Evolutionary conservation across 192 early-diverging fungal species (phyloP).

Genomic region (Umbelopsis sp.): DNA sequence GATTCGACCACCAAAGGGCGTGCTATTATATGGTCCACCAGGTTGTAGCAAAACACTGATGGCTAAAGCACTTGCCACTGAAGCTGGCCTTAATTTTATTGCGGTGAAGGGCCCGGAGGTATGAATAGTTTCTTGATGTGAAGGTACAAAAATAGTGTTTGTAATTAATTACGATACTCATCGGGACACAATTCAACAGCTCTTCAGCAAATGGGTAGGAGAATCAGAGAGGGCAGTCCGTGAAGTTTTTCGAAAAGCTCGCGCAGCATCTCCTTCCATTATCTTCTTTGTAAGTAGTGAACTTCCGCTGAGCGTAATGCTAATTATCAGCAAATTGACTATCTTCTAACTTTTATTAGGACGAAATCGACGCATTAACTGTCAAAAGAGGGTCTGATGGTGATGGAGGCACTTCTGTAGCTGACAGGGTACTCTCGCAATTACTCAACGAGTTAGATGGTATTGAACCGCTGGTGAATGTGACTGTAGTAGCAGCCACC

Average conservation of each 20-base stretch:
- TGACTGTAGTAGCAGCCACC: conserved; percentile 96
- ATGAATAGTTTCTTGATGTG: not conserved
- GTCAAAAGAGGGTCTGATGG: conserved; percentile 70
- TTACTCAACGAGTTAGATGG: conserved; percentile 95
- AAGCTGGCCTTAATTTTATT: conserved; percentile 95
- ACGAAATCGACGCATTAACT: conserved; percentile 97
- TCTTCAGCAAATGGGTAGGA: conserved; percentile 99
- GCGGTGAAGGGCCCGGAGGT: conserved; percentile 98
- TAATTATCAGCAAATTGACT: not conserved
- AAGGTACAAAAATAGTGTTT: not conserved
- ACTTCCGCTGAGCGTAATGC: too few species aligned
- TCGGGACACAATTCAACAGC: conserved; percentile 43
- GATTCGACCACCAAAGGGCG: conserved; percentile 95
- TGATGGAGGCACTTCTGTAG: conserved; percentile 79
- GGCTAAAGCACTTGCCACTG: conserved; percentile 97
- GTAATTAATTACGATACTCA: not conserved
- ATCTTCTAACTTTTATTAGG: conserved; percentile 46
- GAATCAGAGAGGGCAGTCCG: conserved; percentile 97
- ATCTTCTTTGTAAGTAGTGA: conserved; percentile 88
- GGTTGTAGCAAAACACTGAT: conserved; percentile 98
- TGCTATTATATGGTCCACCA: conserved; percentile 97
- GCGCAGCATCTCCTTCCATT: conserved; percentile 93
- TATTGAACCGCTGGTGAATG: conserved; percentile 92
- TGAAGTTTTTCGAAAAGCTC: conserved; percentile 92
- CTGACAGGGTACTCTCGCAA: conserved; percentile 94